A percentile compares a stretch with the other conserved stretches of the same genome.
Conservation (phyloP, 805 yeast genomes). For the Candida maltosa region DNA sequence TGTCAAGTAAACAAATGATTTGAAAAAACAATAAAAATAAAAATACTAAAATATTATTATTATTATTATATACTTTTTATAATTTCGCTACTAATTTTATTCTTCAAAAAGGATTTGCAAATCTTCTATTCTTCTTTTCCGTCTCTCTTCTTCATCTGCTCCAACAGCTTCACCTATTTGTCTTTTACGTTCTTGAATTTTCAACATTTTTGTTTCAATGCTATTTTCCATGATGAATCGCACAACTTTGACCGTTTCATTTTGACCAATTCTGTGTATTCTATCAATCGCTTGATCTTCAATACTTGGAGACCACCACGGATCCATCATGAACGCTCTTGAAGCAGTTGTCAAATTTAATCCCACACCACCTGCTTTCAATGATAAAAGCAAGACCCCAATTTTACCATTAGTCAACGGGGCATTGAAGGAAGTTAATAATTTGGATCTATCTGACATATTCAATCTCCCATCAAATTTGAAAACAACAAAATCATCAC, state of each 20-base stretch:
- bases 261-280: slow-evolving; percentile 88
- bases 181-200: slow-evolving; percentile 81
- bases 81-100: slow-evolving; percentile 6
- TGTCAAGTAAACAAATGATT: slow-evolving; percentile 3
- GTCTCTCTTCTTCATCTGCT: slow-evolving; percentile 69
- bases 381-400: slow-evolving; percentile 62
- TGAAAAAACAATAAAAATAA: neutral
- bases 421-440: slow-evolving; percentile 53
- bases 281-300: slow-evolving; percentile 92
- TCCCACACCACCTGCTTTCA: slow-evolving; percentile 95
- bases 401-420: slow-evolving; percentile 24
- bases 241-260: slow-evolving; percentile 63
- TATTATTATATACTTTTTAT: neutral
- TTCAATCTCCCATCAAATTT: slow-evolving; percentile 83
- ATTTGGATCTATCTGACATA: slow-evolving; percentile 59
- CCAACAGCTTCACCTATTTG: slow-evolving; percentile 79
- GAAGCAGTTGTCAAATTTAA: slow-evolving; percentile 83
- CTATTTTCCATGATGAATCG: slow-evolving; percentile 80
- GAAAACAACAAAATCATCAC: slow-evolving; percentile 48
- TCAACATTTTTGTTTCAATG: slow-evolving; percentile 84
- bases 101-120: slow-evolving; percentile 64
- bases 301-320: slow-evolving; percentile 95
- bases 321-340: slow-evolving; percentile 87
- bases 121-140: slow-evolving; percentile 68
- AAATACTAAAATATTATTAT: neutral